Evolutionary conservation across 179 eudicot genomes (phyloP), one percentile per base, ranked within the genome.

Genomic region (Dionaea muscipula): DNA sequence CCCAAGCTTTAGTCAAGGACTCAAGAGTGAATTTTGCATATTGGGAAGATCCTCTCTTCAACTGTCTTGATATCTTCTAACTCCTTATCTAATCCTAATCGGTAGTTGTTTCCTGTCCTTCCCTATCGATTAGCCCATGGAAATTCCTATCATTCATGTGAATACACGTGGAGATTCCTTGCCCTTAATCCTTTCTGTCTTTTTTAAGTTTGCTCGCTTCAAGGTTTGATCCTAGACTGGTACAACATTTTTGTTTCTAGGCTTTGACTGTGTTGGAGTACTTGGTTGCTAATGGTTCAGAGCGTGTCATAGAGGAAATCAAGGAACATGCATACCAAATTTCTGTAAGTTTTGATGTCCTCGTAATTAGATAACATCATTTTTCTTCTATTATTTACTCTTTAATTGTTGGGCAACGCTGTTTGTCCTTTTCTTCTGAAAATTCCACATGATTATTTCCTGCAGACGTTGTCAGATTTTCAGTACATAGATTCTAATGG

Each of bases 401-500:
- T 27, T 20, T 27, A 37, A 49, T 51, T 5, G 18, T 17, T 52
- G 7, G 6, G 9, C 15, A 19, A 20, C 50, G 3, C 37, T 64
- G 19, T 26, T 53, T 60, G 25, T 8, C 2, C 41, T 56, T 28
- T 52, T 5, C 26, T 43, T 43, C 26, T 41, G 35, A 12, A 65
- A 60, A 37, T 58, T 52, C 33, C 25, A 53, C 31, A n/a, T 26
- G 15, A 52, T 22, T 45, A 25, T 7, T 53, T 49, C 54, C 27
- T 61, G 26, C 72, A 93, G 99, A 85, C 95, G 45, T 69, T 93
- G 65, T 79, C 96, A 10, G 83, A 79, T 73, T 93, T 93, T 62
- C 99, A 93, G 67, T 93, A 88, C 47, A 85, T 88, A 48, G 96
- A 93, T 65, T 85, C 95, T 47, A 79, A 80, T 62, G 99, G 95